phyloP scores from a whole-genome alignment of 768 basidiomycete species.

The Phlegmacium glaucopus region DNA sequence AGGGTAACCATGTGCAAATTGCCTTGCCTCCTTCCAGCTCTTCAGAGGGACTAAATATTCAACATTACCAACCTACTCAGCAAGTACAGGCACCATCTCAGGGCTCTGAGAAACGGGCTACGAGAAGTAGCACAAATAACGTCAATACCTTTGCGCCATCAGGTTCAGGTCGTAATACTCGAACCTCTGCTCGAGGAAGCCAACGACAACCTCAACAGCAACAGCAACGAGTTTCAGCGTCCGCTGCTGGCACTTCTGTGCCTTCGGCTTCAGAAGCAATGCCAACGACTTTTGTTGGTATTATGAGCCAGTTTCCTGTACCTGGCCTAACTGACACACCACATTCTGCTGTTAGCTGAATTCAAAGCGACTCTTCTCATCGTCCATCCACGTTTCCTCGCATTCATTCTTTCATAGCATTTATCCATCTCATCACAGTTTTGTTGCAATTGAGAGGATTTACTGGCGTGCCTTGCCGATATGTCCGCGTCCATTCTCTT shows the following conservation, averaged over 20 bases:
- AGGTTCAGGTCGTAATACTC: conserved; percentile 7
- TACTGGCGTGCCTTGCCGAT: background rate
- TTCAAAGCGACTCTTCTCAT: background rate
- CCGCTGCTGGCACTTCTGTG: background rate
- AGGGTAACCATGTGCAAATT: background rate
- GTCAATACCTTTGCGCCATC: conserved; percentile 4
- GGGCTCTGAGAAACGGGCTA: conserved; percentile 13
- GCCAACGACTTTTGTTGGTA: conserved; percentile 56
- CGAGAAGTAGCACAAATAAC: conserved; percentile 11
- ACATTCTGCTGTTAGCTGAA: conserved; percentile 5
- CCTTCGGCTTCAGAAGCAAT: conserved; percentile 6
- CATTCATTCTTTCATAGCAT: background rate
- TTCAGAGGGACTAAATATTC: conserved; percentile 22
- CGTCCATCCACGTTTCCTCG: conserved; percentile 1
- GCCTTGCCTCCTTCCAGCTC: conserved; percentile 1
- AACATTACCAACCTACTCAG: conserved; percentile 23
- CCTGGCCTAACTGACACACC: conserved; percentile 14
- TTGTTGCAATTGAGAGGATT: background rate
- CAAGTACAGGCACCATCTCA: conserved; percentile 3
- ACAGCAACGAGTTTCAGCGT: conserved; percentile 3
- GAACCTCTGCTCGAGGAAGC: conserved; percentile 9
- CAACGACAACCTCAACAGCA: conserved; percentile 13
- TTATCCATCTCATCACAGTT: background rate
- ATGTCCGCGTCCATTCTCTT: background rate
- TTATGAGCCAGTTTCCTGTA: conserved; percentile 67